These are phyloP conservation scores for Fusarium sp. DNA, from an alignment of 2,329 filamentous ascomycete species.

Conservation along the genomic window DNA sequence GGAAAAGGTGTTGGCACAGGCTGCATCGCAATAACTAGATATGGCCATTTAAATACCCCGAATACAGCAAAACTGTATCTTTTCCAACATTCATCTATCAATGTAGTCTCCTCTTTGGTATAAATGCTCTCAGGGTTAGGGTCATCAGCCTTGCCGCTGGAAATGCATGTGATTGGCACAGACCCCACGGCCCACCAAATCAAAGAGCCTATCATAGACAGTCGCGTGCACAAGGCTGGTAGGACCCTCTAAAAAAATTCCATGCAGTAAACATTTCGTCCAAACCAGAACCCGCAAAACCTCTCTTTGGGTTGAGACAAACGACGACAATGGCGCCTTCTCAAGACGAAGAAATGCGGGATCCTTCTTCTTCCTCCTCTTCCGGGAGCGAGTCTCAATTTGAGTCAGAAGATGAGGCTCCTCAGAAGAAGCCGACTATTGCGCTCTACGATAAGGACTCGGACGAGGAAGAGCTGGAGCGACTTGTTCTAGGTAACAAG, in stretches of 20 bases:
- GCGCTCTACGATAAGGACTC: conserved; percentile 75
- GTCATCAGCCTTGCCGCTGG: conserved; percentile 39
- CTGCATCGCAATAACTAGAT: conserved; percentile 30
- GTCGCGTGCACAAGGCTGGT: conserved; percentile 49
- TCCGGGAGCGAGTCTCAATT: conserved; percentile 50
- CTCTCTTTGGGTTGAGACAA: conserved; percentile 24
- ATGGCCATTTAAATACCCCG: conserved; percentile 2
- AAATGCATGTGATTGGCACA: conserved; percentile 35
- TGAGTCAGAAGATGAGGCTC: conserved; percentile 47
- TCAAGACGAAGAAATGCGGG: conserved; percentile 48
- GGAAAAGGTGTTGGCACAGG: conserved; percentile 54
- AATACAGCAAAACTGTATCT: not conserved
- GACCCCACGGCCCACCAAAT: conserved; percentile 5
- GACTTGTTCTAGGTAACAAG: conserved; percentile 87
- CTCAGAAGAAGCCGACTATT: conserved; percentile 49
- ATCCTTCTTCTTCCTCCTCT: conserved; percentile 45
- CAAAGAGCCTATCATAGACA: conserved; percentile 32
- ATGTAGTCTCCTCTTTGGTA: not conserved
- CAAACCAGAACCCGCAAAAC: conserved; percentile 31
- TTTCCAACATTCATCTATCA: not conserved
- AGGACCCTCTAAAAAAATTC: conserved; percentile 51
- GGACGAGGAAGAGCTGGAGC: conserved; percentile 87
- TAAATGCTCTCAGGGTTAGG: conserved; percentile 30
- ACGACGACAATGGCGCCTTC: conserved; percentile 50
- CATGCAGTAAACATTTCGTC: conserved; percentile 40